These are phyloP conservation scores for Saksenaea oblongispora DNA, from an alignment of 371 early-diverging fungal species.

Conservation along the genomic window DNA sequence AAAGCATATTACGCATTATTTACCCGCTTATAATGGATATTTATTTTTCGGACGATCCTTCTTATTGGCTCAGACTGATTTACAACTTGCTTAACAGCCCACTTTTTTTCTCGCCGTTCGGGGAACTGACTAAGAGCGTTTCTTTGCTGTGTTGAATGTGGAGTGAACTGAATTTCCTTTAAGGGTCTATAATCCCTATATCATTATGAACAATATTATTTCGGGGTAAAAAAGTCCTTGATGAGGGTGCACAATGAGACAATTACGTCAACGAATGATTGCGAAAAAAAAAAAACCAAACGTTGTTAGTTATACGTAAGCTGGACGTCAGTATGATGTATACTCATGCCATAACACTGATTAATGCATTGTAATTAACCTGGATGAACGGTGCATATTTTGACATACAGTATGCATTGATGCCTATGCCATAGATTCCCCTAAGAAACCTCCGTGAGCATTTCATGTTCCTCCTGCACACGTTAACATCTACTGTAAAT, in stretches of 20 bases:
- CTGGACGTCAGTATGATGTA: too few species aligned
- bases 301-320: too few species aligned
- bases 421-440: too few species aligned
- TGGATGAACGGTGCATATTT: not conserved
- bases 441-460: not conserved
- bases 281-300: too few species aligned
- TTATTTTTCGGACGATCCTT: not conserved
- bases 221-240: not conserved
- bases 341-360: not conserved
- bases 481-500: not conserved
- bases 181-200: not conserved
- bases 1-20: not conserved
- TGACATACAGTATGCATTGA: not conserved
- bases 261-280: not conserved
- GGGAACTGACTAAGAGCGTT: not conserved
- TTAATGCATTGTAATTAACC: not conserved
- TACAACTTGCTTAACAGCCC: not conserved
- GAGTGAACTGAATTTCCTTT: not conserved
- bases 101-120: not conserved
- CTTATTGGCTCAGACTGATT: not conserved
- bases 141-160: not conserved
- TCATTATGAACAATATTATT: not conserved
- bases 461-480: not conserved
- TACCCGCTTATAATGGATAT: not conserved
- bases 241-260: not conserved